Percentiles rank a stretch among this genome's conserved stretches.
phyloP scores from a whole-genome alignment of 768 basidiomycete species.

The Agaricus subrufescens region DNA sequence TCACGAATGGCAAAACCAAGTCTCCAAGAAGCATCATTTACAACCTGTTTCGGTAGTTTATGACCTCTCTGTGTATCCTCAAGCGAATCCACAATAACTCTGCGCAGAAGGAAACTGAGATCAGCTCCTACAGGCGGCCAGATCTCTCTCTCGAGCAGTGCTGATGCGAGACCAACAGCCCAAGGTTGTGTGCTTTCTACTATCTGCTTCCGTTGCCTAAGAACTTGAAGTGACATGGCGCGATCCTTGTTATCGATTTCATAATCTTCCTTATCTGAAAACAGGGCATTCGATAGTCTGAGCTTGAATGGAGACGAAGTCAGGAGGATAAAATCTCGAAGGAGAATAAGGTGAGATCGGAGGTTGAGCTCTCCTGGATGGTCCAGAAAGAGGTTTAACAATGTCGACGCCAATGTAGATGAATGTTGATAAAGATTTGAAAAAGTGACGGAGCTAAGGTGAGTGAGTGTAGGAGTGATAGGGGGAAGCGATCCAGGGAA shows the following conservation, averaged over 20 bases:
- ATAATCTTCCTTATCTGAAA: constrained; percentile 64
- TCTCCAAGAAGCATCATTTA: constrained; percentile 57
- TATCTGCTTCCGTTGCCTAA: constrained; percentile 27
- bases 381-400: constrained; percentile 64
- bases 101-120: constrained; percentile 75
- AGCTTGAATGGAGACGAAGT: constrained; percentile 70
- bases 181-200: constrained; percentile 32
- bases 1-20: constrained; percentile 84
- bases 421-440: constrained; percentile 57
- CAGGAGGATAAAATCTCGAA: constrained; percentile 74
- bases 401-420: constrained; percentile 57
- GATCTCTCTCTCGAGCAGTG: constrained; percentile 63
- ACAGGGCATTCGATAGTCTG: constrained; percentile 66
- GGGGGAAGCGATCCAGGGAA: constrained; percentile 61
- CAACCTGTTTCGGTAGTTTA: constrained; percentile 16
- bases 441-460: constrained; percentile 61
- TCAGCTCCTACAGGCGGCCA: constrained; percentile 91
- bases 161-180: constrained; percentile 71
- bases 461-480: constrained; percentile 58
- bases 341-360: constrained; percentile 57
- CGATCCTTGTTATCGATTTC: constrained; percentile 31
- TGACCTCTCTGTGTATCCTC: constrained; percentile 33
- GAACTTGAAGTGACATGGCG: constrained; percentile 27
- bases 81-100: constrained; percentile 81
- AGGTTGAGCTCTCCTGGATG: constrained; percentile 63